Base-by-base conservation (phyloP, 2,329 filamentous ascomycete genomes). In the Colletotrichum limetticola region DNA sequence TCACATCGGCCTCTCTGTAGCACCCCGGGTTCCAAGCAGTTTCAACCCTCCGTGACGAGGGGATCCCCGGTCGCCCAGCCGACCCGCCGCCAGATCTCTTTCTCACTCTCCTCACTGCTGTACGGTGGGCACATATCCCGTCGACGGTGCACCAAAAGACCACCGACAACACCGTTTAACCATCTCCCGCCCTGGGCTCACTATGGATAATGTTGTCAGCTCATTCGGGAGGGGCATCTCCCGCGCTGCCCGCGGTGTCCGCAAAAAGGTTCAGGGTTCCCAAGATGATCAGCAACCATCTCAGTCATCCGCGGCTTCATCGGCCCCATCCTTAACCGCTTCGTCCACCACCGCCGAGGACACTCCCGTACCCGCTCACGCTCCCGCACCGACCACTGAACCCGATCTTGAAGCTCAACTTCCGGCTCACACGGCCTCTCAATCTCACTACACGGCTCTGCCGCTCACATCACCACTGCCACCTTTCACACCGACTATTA, bases 1-100 rank as follows among this genome's bases (percentile, higher is more conserved):
- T 73, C 71, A 73, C 56, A 66, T 73, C 71, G 22, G 55, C 49
- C 28, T 61, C 67, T 71, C 66, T 73, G 71, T 46, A 66, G 71
- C 67, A 73, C 71, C 66, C 71, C 66, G 66, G 71, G 71, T 73
- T 73, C 66, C 71, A 73, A 49, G 56, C 61, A 71, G 66, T 73
- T 73, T 71, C 71, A 73, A 73, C 22, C 55, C 22, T 24, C 56
- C 30, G 42, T 73, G 71, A 73, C 71, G 66, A 70, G 61, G 71
- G 66, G 28, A 66, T 71, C 66, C 71, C 66, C 71, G 60, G 66
- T 73, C 66, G 71, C 60, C 66, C 66, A 60, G 35, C 22, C 24
- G 53, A 58, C 62, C 60, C 26, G 52, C 60, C 32, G 52, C 59
- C 35, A 30, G 8, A 37, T 11, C 26, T 26, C 52, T 30, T 30